Evolutionary conservation across 345 rosid genomes (phyloP), one percentile per base, ranked within the genome.

Genomic region (Aurinia saxatilis): DNA sequence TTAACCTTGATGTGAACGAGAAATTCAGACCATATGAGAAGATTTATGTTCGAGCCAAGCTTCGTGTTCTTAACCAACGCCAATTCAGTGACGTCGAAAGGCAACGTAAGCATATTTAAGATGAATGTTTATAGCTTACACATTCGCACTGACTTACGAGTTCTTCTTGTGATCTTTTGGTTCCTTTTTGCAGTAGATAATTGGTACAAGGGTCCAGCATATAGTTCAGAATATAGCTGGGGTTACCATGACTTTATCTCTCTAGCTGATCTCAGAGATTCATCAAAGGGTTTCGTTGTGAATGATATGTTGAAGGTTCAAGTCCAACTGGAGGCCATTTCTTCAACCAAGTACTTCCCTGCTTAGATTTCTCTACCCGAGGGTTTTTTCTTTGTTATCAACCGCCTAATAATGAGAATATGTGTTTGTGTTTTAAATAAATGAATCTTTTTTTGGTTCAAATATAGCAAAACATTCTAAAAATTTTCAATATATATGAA

Each of bases 41-140:
- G 60, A 40, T 68, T 8, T 68, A 50, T 60, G 66, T 50, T 15
- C 39, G 60, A 34, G 73, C 53, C 31, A 59, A 50, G 39, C 66
- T 68, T 50, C 60, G 66, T 0, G 19, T 51, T 50, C 60, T 68
- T 40, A 50, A 60, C 66, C 60, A 60, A 44, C 34, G 23, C 23
- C 5, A 23, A 5, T 8, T 27, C 23, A 42, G 7, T 41, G 34
- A 68, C 30, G 2, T 44, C 1, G 67, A 60, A 23, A 16, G 0
- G 4, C 41, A 0, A 35, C 3, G 73, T 68, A 68, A 68, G 66
- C 1, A 39, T 2, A 15, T 50, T 50, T 27, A 27, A 14, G 8
- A 19, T 6, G 0, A 18, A 21, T 11, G 2, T 27, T 27, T 27
- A 5, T 6, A 6, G 7, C 31, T 27, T 7, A 38, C 5, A 36